Conservation (phyloP, 768 basidiomycete genomes). For the Saitozyma podzolica region DNA sequence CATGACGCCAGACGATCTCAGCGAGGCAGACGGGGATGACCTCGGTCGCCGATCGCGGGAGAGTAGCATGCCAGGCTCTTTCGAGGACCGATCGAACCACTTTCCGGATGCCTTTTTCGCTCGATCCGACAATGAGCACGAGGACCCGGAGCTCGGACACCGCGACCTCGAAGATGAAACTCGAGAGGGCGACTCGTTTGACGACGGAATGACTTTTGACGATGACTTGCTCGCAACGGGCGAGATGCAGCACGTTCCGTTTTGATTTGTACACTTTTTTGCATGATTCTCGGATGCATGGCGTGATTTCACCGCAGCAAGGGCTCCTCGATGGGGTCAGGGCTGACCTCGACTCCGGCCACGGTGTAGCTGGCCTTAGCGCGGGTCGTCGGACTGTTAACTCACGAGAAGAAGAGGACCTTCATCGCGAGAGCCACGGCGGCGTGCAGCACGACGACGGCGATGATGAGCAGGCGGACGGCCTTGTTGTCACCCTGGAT, state of each 20-base stretch:
- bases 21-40: slow-evolving; percentile 37
- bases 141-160: slow-evolving; percentile 51
- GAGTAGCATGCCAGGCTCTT: slow-evolving; percentile 82
- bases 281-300: background rate
- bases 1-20: slow-evolving; percentile 57
- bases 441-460: slow-evolving; percentile 72
- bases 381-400: slow-evolving; percentile 4
- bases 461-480: slow-evolving; percentile 75
- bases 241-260: slow-evolving; percentile 66
- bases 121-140: slow-evolving; percentile 50
- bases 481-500: slow-evolving; percentile 76
- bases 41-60: slow-evolving; percentile 56
- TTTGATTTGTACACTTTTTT: slow-evolving; percentile 19
- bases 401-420: slow-evolving; percentile 64
- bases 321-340: slow-evolving; percentile 35
- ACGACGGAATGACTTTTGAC: slow-evolving; percentile 68
- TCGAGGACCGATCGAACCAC: slow-evolving; percentile 53
- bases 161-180: slow-evolving; percentile 55
- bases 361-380: slow-evolving; percentile 31
- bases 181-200: slow-evolving; percentile 32
- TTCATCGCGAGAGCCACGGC: slow-evolving; percentile 84
- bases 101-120: slow-evolving; percentile 59
- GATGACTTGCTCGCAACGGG: slow-evolving; percentile 76
- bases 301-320: slow-evolving; percentile 9
- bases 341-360: slow-evolving; percentile 25